Conservation (phyloP, 108 stramenopile genomes). For the Discostella pseudostelligera region DNA sequence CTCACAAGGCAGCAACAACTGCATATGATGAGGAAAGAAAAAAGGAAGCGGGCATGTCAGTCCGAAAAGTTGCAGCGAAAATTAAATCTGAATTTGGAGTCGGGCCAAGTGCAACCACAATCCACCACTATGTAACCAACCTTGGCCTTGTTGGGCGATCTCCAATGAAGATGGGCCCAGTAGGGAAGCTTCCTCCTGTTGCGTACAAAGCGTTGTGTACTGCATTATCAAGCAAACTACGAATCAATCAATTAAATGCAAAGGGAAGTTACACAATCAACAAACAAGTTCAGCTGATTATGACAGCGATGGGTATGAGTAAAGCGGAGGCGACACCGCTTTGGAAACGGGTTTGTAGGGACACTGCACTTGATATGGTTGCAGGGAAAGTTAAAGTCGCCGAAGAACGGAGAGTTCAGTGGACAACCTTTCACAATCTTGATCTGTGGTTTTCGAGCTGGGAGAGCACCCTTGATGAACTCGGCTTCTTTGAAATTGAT, state of each 20-base stretch:
- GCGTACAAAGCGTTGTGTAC: neutral
- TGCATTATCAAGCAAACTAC: neutral
- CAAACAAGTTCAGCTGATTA: neutral
- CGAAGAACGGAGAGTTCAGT: constrained; percentile 2
- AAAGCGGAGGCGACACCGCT: neutral
- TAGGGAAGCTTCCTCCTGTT: neutral
- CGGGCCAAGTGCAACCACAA: neutral
- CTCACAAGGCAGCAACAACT: too few species aligned
- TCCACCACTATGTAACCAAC: neutral
- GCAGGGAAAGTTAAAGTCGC: neutral
- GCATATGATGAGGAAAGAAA: too few species aligned
- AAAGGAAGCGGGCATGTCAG: too few species aligned
- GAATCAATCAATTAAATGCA: constrained; percentile 4
- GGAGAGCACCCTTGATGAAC: neutral
- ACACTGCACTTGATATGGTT: neutral
- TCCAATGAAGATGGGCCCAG: neutral
- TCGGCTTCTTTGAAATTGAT: neutral
- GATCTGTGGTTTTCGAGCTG: constrained; percentile 4
- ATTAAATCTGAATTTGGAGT: too few species aligned
- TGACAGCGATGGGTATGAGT: neutral
- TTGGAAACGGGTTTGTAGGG: neutral
- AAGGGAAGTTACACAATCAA: neutral
- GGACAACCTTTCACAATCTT: constrained; percentile 8
- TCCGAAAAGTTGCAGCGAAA: too few species aligned
- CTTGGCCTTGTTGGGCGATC: neutral